Conservation (phyloP, 176 grass and related monocot species). For the Carex cristatella region DNA sequence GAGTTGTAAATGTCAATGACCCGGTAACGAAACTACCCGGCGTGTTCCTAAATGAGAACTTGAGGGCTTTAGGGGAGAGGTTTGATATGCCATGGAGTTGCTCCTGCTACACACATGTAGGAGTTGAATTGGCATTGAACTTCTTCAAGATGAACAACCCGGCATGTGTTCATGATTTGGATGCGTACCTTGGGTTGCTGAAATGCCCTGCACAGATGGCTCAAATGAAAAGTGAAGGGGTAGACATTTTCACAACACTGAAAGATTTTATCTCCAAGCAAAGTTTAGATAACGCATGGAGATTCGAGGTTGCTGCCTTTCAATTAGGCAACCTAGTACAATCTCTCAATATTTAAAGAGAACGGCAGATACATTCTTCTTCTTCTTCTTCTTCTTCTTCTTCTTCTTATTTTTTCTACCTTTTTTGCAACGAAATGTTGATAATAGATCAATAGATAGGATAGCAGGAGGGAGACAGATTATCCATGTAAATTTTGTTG, state of each 20-base stretch:
- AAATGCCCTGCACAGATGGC: constrained; percentile 43
- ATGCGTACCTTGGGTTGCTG: constrained; percentile 50
- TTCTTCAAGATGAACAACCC: constrained; percentile 65
- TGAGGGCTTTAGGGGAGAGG: constrained; percentile 29
- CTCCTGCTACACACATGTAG: constrained; percentile 63
- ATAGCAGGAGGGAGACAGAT: neutral
- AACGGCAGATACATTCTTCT: neutral
- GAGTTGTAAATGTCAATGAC: constrained; percentile 67
- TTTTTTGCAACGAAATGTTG: constrained; percentile 4
- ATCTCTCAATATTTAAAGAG: constrained; percentile 42
- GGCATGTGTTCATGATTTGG: constrained; percentile 70
- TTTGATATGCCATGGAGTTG: constrained; percentile 54
- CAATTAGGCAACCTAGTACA: constrained; percentile 49
- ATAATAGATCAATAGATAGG: constrained; percentile 1
- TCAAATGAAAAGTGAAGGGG: constrained; percentile 32
- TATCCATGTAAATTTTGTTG: constrained; percentile 17
- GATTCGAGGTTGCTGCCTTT: constrained; percentile 42
- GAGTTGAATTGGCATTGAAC: constrained; percentile 55
- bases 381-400: neutral
- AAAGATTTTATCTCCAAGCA: constrained; percentile 35
- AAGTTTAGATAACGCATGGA: constrained; percentile 41
- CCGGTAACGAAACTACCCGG: constrained; percentile 64
- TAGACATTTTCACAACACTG: constrained; percentile 27
- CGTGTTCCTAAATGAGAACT: constrained; percentile 58
- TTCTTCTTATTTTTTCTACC: neutral